Evolutionary conservation across 192 early-diverging fungal genomes (phyloP), one percentile per base, ranked within the genome.

Genomic region (Cladochytrium replicatum): DNA sequence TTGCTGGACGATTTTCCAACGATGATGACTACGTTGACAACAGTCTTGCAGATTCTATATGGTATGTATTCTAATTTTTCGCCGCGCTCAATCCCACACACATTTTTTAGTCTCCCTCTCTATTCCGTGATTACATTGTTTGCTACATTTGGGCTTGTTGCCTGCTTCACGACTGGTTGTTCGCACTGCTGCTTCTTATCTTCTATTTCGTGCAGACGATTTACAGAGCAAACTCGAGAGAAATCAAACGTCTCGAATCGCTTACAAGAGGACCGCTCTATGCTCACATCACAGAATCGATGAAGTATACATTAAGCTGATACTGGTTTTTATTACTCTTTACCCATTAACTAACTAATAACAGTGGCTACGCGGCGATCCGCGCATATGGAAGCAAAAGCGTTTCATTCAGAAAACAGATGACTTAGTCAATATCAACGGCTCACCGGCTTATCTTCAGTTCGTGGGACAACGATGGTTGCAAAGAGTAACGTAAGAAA

Each of bases 181-280:
- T 93, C 11, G 64, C 78, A 4, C 86, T 86, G 0, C 69, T 96
- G 24, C 48, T 91, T n/a, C 50, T 71, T 6, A 31, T 82, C 15
- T 91, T 91, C 66, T 87, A 82, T 58, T 59, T 70, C 21, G 59
- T 87, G 4, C 84, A 87, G 21, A 56, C 67, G 6, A 67, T 89
- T 31, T 97, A 93, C 64, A 68, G 87, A 25, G 56, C 79, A 2
- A 81, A 83, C 2, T 88, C 84, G 0, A 81, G 89, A 24, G 91
- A 95, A 61, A 46, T 97, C 26, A 91, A 91, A 57, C 82, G 88
- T n/a, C 63, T 97, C 2, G 88, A 91, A 40, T 86, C 88, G 6
- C 75, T 88, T 19, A 63, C 88, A n/a, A 72, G 87, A 24, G 83
- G 82, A 1, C 86, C 89, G 0, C 64, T 96, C 2, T 92, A 88